Percentiles rank a stretch among this genome's conserved stretches.
These are phyloP conservation scores for Drosera capensis DNA, from an alignment of 148 eudicot genomes.

Conservation along the genomic window DNA sequence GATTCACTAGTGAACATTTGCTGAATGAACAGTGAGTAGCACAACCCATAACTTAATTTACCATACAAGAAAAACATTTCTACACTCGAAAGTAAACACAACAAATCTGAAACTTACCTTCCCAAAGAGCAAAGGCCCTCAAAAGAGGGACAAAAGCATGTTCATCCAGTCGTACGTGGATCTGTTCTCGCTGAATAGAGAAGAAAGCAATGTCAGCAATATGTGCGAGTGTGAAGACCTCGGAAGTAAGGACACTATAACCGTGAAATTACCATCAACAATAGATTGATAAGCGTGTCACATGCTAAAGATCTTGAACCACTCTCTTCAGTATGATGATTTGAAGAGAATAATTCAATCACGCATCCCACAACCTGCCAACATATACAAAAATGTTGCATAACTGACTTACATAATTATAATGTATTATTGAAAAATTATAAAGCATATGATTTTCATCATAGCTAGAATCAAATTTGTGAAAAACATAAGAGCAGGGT, in stretches of 20 bases:
- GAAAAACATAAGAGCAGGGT: too few species aligned
- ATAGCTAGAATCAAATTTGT: too few species aligned
- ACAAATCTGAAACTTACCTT: slow-evolving; percentile 34
- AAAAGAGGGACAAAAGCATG: slow-evolving; percentile 38
- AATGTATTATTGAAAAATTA: too few species aligned
- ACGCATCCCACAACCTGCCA: slow-evolving; percentile 62
- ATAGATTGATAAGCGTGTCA: slow-evolving; percentile 66
- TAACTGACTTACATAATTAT: too few species aligned
- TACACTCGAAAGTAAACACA: slow-evolving; percentile 1
- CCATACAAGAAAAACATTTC: not conserved
- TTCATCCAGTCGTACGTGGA: slow-evolving; percentile 36
- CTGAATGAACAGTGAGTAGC: too few species aligned
- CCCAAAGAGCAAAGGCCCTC: slow-evolving; percentile 46
- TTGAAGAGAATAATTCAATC: slow-evolving; percentile 31
- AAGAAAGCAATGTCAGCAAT: slow-evolving; percentile 3
- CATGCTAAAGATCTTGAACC: slow-evolving; percentile 58
- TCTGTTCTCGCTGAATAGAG: slow-evolving; percentile 36
- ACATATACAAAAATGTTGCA: too few species aligned
- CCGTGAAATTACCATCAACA: slow-evolving; percentile 49
- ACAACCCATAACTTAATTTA: too few species aligned
- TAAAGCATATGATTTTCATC: too few species aligned
- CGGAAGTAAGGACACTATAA: not conserved
- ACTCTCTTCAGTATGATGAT: slow-evolving; percentile 22
- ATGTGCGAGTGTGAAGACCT: not conserved
- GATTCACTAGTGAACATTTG: too few species aligned